Percentiles rank a stretch among this genome's conserved stretches.
phyloP scores from a whole-genome alignment of 352 stramenopile genomes.

The Globisporangium cylindrosporum region DNA sequence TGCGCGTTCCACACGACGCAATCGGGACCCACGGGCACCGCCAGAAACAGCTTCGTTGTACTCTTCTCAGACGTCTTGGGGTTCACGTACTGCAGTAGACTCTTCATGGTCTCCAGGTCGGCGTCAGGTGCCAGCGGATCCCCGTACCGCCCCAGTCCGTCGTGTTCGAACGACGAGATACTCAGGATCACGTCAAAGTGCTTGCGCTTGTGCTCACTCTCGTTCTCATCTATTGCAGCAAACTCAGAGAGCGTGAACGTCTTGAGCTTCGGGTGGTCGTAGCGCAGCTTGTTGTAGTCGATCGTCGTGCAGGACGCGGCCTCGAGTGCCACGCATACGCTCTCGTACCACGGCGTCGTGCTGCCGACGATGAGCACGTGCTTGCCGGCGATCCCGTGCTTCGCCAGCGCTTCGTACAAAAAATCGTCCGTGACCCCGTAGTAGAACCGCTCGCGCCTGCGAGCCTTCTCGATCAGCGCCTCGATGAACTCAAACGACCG shows the following conservation, averaged over 20 bases:
- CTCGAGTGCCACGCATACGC: conserved; percentile 28
- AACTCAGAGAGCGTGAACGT: conserved; percentile 39
- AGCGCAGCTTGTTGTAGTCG: conserved; percentile 33
- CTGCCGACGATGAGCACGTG: conserved; percentile 40
- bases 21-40: conserved; percentile 49
- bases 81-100: conserved; percentile 24
- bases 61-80: conserved; percentile 2
- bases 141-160: conserved; percentile 68
- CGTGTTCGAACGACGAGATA: conserved; percentile 58
- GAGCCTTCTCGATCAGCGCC: conserved; percentile 18
- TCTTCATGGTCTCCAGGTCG: conserved; percentile 52
- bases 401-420: conserved; percentile 23
- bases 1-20: conserved; percentile 55
- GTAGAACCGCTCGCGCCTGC: conserved; percentile 18
- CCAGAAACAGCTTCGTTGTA: conserved; percentile 31
- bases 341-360: conserved; percentile 38
- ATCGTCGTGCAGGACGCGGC: conserved; percentile 38
- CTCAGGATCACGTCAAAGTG: conserved; percentile 34
- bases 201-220: conserved; percentile 6
- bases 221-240: conserved; percentile 2
- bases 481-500: conserved; percentile 29
- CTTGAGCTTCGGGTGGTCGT: conserved; percentile 28
- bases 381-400: conserved; percentile 27
- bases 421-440: conserved; percentile 29
- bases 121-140: conserved; percentile 55